phyloP scores from a whole-genome alignment of 352 stramenopile genomes.

The Globisporangium spiculum region DNA sequence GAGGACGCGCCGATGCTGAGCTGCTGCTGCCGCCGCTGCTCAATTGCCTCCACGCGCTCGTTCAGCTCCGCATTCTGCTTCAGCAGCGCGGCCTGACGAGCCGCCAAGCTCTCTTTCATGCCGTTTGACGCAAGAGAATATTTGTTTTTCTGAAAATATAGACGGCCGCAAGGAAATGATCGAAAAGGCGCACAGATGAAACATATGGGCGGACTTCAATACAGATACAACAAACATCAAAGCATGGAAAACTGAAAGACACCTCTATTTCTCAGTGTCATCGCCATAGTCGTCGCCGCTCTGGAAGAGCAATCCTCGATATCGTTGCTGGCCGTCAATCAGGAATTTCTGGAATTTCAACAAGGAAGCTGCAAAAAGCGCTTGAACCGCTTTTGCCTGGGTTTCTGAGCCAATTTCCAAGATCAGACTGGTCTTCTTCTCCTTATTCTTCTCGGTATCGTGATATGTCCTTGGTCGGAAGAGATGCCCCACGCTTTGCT shows the following conservation, averaged over 20 bases:
- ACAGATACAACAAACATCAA: background rate
- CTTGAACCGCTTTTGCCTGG: slow-evolving; percentile 42
- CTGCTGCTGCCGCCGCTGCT: slow-evolving; percentile 57
- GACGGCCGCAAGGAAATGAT: background rate
- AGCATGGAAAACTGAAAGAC: background rate
- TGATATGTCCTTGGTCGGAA: slow-evolving; percentile 18
- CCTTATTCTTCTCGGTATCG: background rate
- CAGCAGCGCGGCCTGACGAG: slow-evolving; percentile 51
- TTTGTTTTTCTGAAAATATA: background rate
- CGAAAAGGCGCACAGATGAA: background rate
- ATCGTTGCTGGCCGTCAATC: slow-evolving; percentile 34
- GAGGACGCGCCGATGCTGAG: slow-evolving; percentile 16
- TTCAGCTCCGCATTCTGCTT: slow-evolving; percentile 65
- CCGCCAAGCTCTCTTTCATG: slow-evolving; percentile 66
- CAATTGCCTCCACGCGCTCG: slow-evolving; percentile 61
- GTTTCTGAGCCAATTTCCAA: slow-evolving; percentile 59
- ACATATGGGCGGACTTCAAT: background rate
- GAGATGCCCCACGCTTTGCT: slow-evolving; percentile 31
- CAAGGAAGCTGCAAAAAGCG: slow-evolving; percentile 30
- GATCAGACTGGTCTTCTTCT: slow-evolving; percentile 22
- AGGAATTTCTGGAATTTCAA: slow-evolving; percentile 36
- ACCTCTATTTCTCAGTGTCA: background rate
- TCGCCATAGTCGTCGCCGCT: background rate
- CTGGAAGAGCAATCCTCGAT: slow-evolving; percentile 40
- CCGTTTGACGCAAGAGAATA: background rate